Evolutionary conservation across 139 green algal genomes (phyloP), one percentile per base, ranked within the genome.

Genomic region (Tetradesmus lagerheimii): DNA sequence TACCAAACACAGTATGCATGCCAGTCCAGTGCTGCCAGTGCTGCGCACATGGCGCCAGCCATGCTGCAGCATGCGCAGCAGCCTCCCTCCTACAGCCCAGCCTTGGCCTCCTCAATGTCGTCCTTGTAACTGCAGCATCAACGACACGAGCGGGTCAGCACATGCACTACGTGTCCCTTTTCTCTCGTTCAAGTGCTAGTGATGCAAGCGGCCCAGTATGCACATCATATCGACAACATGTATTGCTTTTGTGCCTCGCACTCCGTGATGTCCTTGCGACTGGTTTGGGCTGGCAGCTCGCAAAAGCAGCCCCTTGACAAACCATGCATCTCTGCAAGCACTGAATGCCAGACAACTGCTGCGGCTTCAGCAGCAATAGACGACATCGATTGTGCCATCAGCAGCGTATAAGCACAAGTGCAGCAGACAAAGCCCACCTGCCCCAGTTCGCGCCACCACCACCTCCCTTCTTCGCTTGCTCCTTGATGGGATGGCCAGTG

Each of bases 41-140:
- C n/a, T n/a, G n/a, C n/a, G n/a, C n/a, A n/a, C n/a, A n/a, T n/a
- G n/a, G n/a, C n/a, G n/a, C n/a, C n/a, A n/a, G n/a, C n/a, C 27
- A 39, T 39, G 31, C 74, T 80, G 31, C 74, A 27, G 39, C n/a
- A n/a, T n/a, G n/a, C n/a, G n/a, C n/a, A n/a, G n/a, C n/a, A n/a
- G n/a, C n/a, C n/a, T n/a, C n/a, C 35, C 23, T 53, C 25, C 35
- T 47, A 57, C 77, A 83, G 23, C 20, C 8, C 35, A 20, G 77
- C 77, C 77, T 83, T 45, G 37, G 77, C 77, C 77, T 83, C 50
- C 14, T 86, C 80, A 62, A 86, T 74, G 41, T 86, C 80, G 14
- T 86, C 80, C 80, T 86, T 86, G n/a, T 20, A 86, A 8, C 80
- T 86, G 80, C 80, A 67, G 47, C 43, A 85, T 29, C 6, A 31